Evolutionary conservation across 169 alveolate species (phyloP).

Genomic region (Besnoitia besnoiti): DNA sequence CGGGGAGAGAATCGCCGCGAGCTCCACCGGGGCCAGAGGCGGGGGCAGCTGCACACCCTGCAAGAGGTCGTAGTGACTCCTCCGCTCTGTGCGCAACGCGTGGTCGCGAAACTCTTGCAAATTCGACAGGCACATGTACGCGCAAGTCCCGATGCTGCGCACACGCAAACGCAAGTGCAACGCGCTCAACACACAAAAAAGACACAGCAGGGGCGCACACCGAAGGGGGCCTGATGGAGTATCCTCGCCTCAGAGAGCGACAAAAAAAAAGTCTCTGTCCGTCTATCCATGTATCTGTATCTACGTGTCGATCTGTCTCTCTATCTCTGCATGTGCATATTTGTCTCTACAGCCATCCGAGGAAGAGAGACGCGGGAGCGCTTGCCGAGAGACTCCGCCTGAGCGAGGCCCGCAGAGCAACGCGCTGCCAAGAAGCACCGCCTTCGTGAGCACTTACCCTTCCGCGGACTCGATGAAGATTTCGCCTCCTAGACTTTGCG

Average conservation of each 20-base stretch:
- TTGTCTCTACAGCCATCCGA: no score
- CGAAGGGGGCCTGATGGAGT: no score
- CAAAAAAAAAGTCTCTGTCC: no score
- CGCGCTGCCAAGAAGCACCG: background rate
- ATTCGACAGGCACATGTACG: slow-evolving; percentile 33
- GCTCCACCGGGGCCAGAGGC: background rate
- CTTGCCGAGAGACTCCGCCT: no score
- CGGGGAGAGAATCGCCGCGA: background rate
- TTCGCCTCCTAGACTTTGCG: slow-evolving; percentile 43
- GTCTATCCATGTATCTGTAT: no score
- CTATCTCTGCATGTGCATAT: no score
- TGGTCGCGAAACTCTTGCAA: slow-evolving; percentile 25
- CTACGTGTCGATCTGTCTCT: no score
- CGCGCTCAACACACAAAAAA: no score
- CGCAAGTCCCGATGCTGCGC: slow-evolving; percentile 31
- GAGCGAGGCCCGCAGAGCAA: no score
- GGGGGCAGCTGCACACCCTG: background rate
- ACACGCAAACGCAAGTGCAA: background rate
- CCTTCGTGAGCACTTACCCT: slow-evolving; percentile 19
- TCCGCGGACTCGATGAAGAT: slow-evolving; percentile 22
- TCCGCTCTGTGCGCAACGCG: background rate
- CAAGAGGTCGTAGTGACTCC: background rate
- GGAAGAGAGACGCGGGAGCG: no score
- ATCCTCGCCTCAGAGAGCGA: no score
- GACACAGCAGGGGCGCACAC: no score